Evolutionary conservation across 345 rosid genomes (phyloP).

Genomic region (Bruguiera parviflora): DNA sequence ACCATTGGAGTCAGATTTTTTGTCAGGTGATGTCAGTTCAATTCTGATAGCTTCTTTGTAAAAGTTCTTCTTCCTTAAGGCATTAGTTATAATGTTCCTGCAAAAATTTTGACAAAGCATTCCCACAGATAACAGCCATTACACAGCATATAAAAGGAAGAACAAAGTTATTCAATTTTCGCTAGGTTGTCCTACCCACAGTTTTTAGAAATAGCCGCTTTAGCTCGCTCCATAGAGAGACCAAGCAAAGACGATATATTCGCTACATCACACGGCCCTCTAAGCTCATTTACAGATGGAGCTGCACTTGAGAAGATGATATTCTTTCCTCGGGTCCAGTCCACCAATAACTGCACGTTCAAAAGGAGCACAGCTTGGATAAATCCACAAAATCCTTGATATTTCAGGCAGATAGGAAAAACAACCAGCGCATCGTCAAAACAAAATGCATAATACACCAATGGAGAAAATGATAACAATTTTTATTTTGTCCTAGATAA

Average conservation of each 20-base stretch:
- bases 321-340: constrained; percentile 86
- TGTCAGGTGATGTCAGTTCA: constrained; percentile 45
- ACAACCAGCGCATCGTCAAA: background rate
- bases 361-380: background rate
- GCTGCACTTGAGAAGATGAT: constrained; percentile 74
- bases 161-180: constrained; percentile 6
- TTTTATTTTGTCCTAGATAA: background rate
- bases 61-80: constrained; percentile 65
- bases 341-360: constrained; percentile 59
- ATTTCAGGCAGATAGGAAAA: background rate
- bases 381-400: background rate
- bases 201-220: constrained; percentile 67
- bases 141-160: background rate
- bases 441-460: background rate
- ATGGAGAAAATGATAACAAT: background rate
- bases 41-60: constrained; percentile 68
- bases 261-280: constrained; percentile 84
- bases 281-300: constrained; percentile 60
- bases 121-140: constrained; percentile 2
- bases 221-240: constrained; percentile 65
- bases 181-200: constrained; percentile 55
- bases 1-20: constrained; percentile 31
- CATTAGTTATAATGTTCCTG: constrained; percentile 60
- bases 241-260: constrained; percentile 74
- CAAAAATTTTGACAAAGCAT: constrained; percentile 17